Base-by-base conservation (phyloP, 2,329 filamentous ascomycete genomes). In the Helminthosporium solani region DNA sequence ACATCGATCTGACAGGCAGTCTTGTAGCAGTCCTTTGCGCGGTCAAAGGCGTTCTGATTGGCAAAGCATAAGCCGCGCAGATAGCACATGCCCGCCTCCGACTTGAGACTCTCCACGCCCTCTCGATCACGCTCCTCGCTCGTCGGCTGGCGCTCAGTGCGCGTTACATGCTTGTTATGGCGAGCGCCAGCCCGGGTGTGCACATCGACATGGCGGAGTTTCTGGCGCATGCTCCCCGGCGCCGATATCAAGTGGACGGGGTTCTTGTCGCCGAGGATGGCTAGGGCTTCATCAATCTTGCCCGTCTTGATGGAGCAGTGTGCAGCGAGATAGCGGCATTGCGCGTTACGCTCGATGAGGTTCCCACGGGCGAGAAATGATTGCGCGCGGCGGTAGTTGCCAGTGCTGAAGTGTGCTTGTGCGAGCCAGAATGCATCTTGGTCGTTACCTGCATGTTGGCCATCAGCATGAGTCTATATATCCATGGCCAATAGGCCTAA, bases 21-120 rank as follows among this genome's bases (percentile, higher is more conserved):
- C 74, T 96, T 97, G 78, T 97, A 99, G 74, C 94, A 97, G 62
- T 97, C 91, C 70, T 96, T 96, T 42, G 94, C 94, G 27, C 90
- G 85, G 68, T 99, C 94, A 61, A 97, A 97, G 20, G 92, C 88
- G 70, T 97, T 99, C 69, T 96, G 89, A 72, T 96, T 96, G 6
- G 94, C 91, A 67, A 90, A 96, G 76, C 95, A 97, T 40, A 96
- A 80, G 4, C 94, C 94, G 19, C 94, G 81, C 42, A 99, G 75
- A 68, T 95, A 96, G 74, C 94, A 99, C 91, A 99, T 99, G 64
- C 87, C 90, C 0, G 94, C 94, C 73, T 99, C 92, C 60, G 94
- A 95, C 49, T 89, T 86, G 47, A 95, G 78, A 64, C 87, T 89
- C 33, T 80, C 82, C 7, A 81, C 78, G 54, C 92, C 86, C 57